Base-by-base conservation (phyloP, 148 eudicot genomes). In the Rhododendron simsii region DNA sequence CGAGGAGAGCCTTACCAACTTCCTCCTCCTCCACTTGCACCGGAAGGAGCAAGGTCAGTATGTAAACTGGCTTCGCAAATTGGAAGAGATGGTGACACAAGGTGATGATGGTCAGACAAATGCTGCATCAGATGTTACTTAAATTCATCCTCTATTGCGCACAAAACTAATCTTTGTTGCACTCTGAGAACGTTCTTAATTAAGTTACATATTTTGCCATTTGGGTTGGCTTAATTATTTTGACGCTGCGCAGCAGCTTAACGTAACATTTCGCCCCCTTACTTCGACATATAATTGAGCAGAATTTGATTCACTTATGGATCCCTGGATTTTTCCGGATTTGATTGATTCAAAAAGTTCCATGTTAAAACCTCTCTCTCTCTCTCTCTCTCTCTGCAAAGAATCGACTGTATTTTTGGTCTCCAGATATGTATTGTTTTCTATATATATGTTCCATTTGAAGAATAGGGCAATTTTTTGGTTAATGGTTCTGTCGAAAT, bases 1-100 rank as follows among this genome's bases (percentile, higher is more conserved):
- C 23, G 87, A 90, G 33, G 85, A 91, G 85, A 87, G 86, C 86
- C 48, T 96, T 20, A 79, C 89, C 57, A 89, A 87, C 84, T 94
- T 91, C 87, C 92, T 96, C 85, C 87, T 93, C 47, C 85, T 63
- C 86, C 92, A 95, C 87, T 82, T 96, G 78, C 98, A 96, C 88
- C 91, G 88, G 69, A 95, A 93, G 91, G 98, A 96, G 93, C 94
- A 93, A 86, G 88, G 84, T 63, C 96, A 95, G 88, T 96, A 96
- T 37, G 85, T 93, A 35, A 91, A 86, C 84, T 96, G 98, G 98
- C 88, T 96, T 86, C 94, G 87, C 81, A 96, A 90, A 80, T 89
- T 96, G 76, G 89, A 91, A 88, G 87, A 65, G 73, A 65, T 65
- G 33, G 73, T 65, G 73, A 30, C 73, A 26, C 73, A 26, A 65